Base-by-base conservation (phyloP, 139 green algal species). In the Chlorella sp. region DNA sequence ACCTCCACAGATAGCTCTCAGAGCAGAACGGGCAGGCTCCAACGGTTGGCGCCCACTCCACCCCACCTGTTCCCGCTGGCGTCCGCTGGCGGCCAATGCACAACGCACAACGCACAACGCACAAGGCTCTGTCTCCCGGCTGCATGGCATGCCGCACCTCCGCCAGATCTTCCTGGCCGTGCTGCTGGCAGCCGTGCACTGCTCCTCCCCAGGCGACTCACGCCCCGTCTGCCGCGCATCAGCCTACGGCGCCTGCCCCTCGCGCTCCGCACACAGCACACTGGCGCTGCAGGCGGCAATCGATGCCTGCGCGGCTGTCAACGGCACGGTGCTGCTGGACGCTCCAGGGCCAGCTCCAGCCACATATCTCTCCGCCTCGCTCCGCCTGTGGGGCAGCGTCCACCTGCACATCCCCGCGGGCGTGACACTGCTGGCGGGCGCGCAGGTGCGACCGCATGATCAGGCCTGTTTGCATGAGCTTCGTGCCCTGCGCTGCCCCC, bases 261-360 rank as follows among this genome's bases (percentile, higher is more conserved):
- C 65, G 17, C 19, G 23, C 43, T 33, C 43, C 11, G 14, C 14
- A 0, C 69, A 74, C 38, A 8, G 38, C 27, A 75, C 75, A 3
- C 36, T 50, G 8, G 64, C 23, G 3, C 11, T 81, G 25, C 67
- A 81, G 51, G 75, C 63, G 17, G 75, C 64, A 5, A 41, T 81
- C 21, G 40, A 76, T 41, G 27, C 21, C 41, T 76, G 76, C 50
- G 23, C 33, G 38, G 17, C n/a, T 6, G 1, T 11, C 15, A 58
- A 67, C 21, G 76, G 76, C 53, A 76, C 53, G 12, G 66, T 82
- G 15, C 3, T 63, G 8, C 25, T 82, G 5, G 74, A 79, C 35
- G 3, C 3, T 5, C 64, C 76, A 3, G 61, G 68, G n/a, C 29
- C 66, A 0, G 3, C 3, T 5, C 64, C 76, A 3, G 61, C 60